These are phyloP conservation scores for Tuber aestivum DNA, from an alignment of 495 filamentous ascomycete genomes.

Conservation along the genomic window DNA sequence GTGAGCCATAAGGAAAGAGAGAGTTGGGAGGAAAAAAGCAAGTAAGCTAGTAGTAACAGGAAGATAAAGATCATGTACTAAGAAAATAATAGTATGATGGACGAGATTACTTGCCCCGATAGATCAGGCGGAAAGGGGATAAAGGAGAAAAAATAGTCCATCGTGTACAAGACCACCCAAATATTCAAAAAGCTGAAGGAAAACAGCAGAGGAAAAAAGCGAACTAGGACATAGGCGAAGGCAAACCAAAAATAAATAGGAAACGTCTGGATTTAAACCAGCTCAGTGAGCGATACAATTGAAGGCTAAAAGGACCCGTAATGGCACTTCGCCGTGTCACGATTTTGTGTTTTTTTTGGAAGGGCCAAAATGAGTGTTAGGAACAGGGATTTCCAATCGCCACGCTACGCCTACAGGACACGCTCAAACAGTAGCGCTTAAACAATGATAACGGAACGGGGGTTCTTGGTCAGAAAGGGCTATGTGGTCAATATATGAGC, in stretches of 20 bases:
- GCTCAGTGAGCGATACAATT: constrained; percentile 11
- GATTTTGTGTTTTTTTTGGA: constrained; percentile 10
- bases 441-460: constrained; percentile 5
- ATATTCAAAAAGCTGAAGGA: background rate
- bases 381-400: constrained; percentile 15
- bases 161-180: constrained; percentile 25
- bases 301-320: constrained; percentile 9
- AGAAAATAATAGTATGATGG: constrained; percentile 9
- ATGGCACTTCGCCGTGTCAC: constrained; percentile 12
- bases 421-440: constrained; percentile 5
- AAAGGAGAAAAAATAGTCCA: constrained; percentile 21
- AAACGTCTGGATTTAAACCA: constrained; percentile 27
- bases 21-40: background rate
- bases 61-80: constrained; percentile 28
- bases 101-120: background rate
- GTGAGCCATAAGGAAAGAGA: background rate
- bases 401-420: constrained; percentile 4
- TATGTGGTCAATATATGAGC: constrained; percentile 33
- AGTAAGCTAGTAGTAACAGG: constrained; percentile 12
- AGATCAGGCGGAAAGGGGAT: background rate
- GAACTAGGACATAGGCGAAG: background rate
- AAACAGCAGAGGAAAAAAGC: background rate
- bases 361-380: background rate
- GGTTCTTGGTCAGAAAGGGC: background rate
- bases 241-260: constrained; percentile 8